Conservation (phyloP, 805 yeast species). For the Starmerella cellae region DNA sequence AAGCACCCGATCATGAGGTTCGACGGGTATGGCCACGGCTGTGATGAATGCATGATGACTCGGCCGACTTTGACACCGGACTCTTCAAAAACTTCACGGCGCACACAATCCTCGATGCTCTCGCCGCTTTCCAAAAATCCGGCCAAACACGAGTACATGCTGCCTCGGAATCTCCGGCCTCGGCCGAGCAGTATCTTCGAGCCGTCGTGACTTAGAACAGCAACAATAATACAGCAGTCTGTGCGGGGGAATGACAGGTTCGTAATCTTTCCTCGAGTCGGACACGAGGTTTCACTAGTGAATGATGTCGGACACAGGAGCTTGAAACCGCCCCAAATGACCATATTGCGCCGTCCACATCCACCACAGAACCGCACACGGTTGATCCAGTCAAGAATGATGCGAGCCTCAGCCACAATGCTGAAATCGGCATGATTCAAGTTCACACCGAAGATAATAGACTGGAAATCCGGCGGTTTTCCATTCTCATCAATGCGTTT, state of each 20-base stretch:
- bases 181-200: constrained; percentile 58
- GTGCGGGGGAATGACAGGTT: constrained; percentile 86
- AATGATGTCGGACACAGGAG: constrained; percentile 26
- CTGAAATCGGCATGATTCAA: constrained; percentile 38
- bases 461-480: constrained; percentile 7
- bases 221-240: constrained; percentile 77
- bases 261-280: constrained; percentile 37
- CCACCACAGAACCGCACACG: constrained; percentile 73
- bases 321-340: constrained; percentile 33
- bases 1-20: constrained; percentile 88
- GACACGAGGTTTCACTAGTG: constrained; percentile 24
- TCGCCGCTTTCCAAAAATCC: constrained; percentile 96
- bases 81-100: constrained; percentile 90
- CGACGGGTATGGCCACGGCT: constrained; percentile 98
- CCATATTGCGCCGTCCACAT: constrained; percentile 46
- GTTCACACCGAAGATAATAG: constrained; percentile 13
- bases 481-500: neutral
- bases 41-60: constrained; percentile 55
- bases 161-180: constrained; percentile 44
- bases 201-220: constrained; percentile 50
- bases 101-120: constrained; percentile 74
- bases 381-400: constrained; percentile 72
- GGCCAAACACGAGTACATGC: constrained; percentile 74
- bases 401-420: constrained; percentile 65
- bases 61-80: constrained; percentile 59